Conservation (phyloP, 1,284 basidiomycete species). For the Papiliotrema fonsecae region DNA sequence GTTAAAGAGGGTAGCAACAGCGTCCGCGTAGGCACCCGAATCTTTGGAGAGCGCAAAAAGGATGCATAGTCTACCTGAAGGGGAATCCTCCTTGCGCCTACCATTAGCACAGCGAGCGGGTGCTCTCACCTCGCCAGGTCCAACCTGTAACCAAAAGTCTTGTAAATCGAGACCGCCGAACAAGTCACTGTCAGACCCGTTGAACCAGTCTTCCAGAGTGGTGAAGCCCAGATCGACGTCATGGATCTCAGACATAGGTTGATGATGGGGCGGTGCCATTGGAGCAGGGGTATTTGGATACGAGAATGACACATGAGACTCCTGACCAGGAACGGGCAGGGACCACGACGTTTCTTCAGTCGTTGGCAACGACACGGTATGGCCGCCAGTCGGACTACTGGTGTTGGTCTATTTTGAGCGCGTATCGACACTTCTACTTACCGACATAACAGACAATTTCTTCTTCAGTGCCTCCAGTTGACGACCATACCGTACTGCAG, state of each 20-base stretch:
- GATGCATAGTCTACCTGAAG: conserved; percentile 18
- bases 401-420: conserved; percentile 15
- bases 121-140: conserved; percentile 31
- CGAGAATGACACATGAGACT: conserved; percentile 13
- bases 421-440: conserved; percentile 2
- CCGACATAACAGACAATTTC: conserved; percentile 32
- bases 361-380: conserved; percentile 23
- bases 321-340: neutral
- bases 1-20: conserved; percentile 77
- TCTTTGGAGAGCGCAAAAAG: conserved; percentile 67
- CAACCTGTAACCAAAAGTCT: conserved; percentile 40
- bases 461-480: conserved; percentile 33
- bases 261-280: conserved; percentile 28
- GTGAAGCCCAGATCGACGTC: conserved; percentile 30
- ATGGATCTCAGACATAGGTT: conserved; percentile 25
- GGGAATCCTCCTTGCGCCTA: conserved; percentile 40
- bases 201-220: conserved; percentile 42
- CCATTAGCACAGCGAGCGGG: neutral
- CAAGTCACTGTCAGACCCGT: conserved; percentile 8
- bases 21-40: conserved; percentile 85
- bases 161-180: conserved; percentile 30
- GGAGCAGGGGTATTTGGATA: conserved; percentile 9
- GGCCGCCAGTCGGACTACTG: conserved; percentile 29
- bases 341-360: neutral
- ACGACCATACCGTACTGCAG: conserved; percentile 40